Evolutionary conservation across 2,329 filamentous ascomycete genomes (phyloP), one percentile per base, ranked within the genome.

Genomic region (Exophiala sideris): DNA sequence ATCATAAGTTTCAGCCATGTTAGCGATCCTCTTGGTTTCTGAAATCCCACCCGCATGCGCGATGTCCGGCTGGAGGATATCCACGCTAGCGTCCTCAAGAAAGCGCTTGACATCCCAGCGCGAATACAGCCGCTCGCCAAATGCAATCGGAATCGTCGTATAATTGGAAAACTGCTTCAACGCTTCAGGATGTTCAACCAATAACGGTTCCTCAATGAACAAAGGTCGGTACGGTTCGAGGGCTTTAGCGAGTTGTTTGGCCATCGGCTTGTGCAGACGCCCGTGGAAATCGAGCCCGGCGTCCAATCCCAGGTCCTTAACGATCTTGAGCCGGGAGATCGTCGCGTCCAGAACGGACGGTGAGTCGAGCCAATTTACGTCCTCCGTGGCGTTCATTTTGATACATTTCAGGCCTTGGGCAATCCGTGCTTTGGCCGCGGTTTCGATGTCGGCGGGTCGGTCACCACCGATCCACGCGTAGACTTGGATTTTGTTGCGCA

Each of bases 221-320:
- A 89, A 71, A 0, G 86, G 86, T 1, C 76, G 74, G 57, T 86
- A 77, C 0, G 84, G 84, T 57, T 85, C 84, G 0, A 90, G 74
- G 0, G 78, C 75, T 54, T 77, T 77, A 0, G 83, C 84, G 2
- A 89, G 77, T 60, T 89, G 87, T 62, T 87, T 88, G 0, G 86
- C 86, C 86, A 89, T 89, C 10, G 85, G 83, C 57, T 84, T 85
- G 69, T 89, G 86, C 1, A 88, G 72, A 2, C 86, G 81, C 2
- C 88, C 88, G 66, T 91, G 88, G 68, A 91, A 91, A 63, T 91
- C 88, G 21, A 91, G 76, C 1, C 84, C 88, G 0, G 80, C 87
- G 52, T 91, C 87, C 61, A 91, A 79, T 1, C 87, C 87, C 0
- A 89, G 70, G 0, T 77, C 76, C 66, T 87, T 89, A 8, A 91